Percentiles rank a stretch among this genome's conserved stretches.
phyloP scores from a whole-genome alignment of 2,329 filamentous ascomycete genomes.

The Chaetomium sp. region DNA sequence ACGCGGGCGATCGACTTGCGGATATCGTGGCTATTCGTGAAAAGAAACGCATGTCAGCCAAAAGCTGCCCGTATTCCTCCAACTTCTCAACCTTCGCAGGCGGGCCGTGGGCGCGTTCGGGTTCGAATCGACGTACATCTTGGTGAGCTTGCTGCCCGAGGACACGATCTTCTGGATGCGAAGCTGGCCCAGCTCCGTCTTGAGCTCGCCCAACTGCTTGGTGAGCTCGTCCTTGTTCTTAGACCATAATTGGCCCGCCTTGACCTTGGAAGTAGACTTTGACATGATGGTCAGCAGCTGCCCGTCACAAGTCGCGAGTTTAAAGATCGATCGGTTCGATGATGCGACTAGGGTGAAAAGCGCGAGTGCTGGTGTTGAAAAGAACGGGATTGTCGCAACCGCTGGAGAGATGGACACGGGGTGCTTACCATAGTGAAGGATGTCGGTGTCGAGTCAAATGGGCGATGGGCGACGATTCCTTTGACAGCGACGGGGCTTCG shows the following conservation, averaged over 20 bases:
- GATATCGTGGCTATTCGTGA: constrained; percentile 78
- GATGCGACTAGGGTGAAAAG: constrained; percentile 39
- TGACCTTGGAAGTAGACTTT: constrained; percentile 72
- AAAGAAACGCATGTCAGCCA: constrained; percentile 36
- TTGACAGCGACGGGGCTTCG: constrained; percentile 36
- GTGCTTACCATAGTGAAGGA: constrained; percentile 37
- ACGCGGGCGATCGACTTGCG: constrained; percentile 99
- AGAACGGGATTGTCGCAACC: constrained; percentile 11
- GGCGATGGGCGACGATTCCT: constrained; percentile 35
- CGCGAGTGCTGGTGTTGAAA: constrained; percentile 16
- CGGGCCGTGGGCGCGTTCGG: constrained; percentile 1
- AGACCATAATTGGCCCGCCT: constrained; percentile 94
- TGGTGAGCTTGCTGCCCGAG: constrained; percentile 92
- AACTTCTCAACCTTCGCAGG: neutral
- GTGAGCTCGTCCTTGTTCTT: constrained; percentile 99
- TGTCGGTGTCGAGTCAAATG: constrained; percentile 36
- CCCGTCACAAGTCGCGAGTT: constrained; percentile 29
- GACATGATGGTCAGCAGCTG: constrained; percentile 43
- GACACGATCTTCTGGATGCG: constrained; percentile 98
- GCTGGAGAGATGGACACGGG: constrained; percentile 1
- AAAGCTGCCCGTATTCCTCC: constrained; percentile 13
- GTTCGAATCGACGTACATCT: constrained; percentile 70
- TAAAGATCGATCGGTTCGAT: constrained; percentile 33
- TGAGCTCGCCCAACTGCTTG: constrained; percentile 93
- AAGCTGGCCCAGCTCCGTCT: constrained; percentile 93